phyloP scores from a whole-genome alignment of 2,329 filamentous ascomycete genomes.

The Orbilia blumenaviensis region DNA sequence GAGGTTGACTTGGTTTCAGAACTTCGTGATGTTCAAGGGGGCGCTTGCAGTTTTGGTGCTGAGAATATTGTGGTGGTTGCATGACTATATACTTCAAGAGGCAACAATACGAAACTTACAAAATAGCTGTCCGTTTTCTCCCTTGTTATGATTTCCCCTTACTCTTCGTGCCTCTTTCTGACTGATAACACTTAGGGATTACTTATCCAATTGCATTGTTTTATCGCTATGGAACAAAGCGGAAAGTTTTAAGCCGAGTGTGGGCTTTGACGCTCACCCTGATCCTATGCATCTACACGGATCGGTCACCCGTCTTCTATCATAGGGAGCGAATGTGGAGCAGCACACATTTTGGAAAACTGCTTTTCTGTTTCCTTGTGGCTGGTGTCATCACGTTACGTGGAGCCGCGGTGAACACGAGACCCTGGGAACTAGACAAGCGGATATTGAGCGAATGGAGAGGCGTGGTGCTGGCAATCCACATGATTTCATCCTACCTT shows the following conservation, averaged over 20 bases:
- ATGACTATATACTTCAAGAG: background rate
- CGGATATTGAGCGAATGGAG: slow-evolving; percentile 73
- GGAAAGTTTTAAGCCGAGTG: slow-evolving; percentile 22
- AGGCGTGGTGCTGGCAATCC: slow-evolving; percentile 70
- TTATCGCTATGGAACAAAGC: background rate
- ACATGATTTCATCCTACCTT: slow-evolving; percentile 70
- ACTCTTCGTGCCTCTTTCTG: background rate
- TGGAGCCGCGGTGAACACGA: slow-evolving; percentile 31
- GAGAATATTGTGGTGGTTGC: slow-evolving; percentile 10
- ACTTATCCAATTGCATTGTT: background rate
- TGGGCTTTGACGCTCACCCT: slow-evolving; percentile 58
- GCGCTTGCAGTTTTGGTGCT: slow-evolving; percentile 45
- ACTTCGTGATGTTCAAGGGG: slow-evolving; percentile 56
- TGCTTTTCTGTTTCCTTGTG: slow-evolving; percentile 57
- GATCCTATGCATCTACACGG: slow-evolving; percentile 66
- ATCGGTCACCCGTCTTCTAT: slow-evolving; percentile 67
- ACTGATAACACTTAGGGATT: background rate
- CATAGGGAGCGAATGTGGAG: slow-evolving; percentile 66
- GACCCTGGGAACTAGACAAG: slow-evolving; percentile 63
- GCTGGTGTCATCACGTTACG: slow-evolving; percentile 56
- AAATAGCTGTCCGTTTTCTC: background rate
- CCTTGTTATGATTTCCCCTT: background rate
- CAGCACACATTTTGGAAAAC: slow-evolving; percentile 59
- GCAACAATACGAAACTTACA: background rate
- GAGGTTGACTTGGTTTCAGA: slow-evolving; percentile 60